Percentiles rank a stretch among this genome's conserved stretches.
Conservation (phyloP, 169 alveolate genomes). For the Eimeria tenella region DNA sequence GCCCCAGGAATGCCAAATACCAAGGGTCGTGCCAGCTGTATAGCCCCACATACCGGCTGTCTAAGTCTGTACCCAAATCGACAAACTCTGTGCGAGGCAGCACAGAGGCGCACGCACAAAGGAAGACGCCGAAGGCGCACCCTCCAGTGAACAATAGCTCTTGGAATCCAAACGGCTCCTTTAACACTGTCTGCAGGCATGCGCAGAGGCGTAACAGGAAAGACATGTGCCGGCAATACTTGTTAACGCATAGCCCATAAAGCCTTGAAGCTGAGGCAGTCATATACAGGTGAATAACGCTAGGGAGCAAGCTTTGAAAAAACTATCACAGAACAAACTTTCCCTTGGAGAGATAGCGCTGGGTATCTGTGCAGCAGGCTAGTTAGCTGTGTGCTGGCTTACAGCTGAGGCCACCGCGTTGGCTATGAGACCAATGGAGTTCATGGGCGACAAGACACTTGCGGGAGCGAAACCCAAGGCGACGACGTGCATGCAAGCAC, state of each 20-base stretch:
- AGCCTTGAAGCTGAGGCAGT: neutral
- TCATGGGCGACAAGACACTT: conserved; percentile 90
- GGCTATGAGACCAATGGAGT: conserved; percentile 89
- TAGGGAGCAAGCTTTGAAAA: too few relatives aligned
- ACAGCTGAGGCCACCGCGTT: conserved; percentile 90
- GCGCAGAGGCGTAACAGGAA: neutral
- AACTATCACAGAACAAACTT: too few relatives aligned
- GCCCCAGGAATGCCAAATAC: conserved; percentile 86
- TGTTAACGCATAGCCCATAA: neutral
- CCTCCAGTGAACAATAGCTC: conserved; percentile 89
- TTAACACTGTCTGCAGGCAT: conserved; percentile 76
- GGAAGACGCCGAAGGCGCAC: conserved; percentile 86
- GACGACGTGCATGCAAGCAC: conserved; percentile 87
- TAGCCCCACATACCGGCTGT: conserved; percentile 81
- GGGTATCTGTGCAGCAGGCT: neutral
- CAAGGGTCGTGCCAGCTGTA: conserved; percentile 90
- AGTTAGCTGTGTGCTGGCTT: neutral
- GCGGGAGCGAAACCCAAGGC: conserved; percentile 92
- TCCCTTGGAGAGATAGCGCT: too few relatives aligned
- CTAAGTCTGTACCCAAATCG: neutral
- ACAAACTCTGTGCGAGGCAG: conserved; percentile 80
- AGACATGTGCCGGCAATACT: neutral
- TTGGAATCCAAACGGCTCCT: conserved; percentile 87
- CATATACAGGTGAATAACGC: neutral
- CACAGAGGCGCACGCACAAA: conserved; percentile 90